Base-by-base conservation (phyloP, 2,329 filamentous ascomycete genomes). In the Colletotrichum sansevieriae region DNA sequence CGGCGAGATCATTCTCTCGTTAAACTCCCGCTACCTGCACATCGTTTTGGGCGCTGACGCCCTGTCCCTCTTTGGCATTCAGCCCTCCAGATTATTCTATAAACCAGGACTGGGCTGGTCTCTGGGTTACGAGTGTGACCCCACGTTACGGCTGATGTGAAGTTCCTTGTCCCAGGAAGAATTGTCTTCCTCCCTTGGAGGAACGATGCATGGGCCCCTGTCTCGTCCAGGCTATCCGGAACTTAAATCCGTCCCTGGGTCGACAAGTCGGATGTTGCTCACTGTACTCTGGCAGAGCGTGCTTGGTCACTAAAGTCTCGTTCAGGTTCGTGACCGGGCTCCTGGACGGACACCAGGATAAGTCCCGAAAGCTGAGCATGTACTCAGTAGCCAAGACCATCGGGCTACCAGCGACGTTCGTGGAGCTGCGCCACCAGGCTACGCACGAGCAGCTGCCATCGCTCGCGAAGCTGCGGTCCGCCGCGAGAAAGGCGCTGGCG, bases 361-460 rank as follows among this genome's bases (percentile, higher is more conserved):
- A 87, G 76, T 86, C 83, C 76, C 86, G 83, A 78, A 93, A 88
- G 82, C 86, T 86, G 82, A 91, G 86, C 79, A 94, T 94, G 92
- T 91, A 92, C 78, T 85, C 87, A 47, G 84, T 91, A 25, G 91
- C 91, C 68, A 90, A 88, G 77, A 88, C 85, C 44, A 88, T 93
- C 65, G 89, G 88, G 0, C 80, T 94, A 65, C 91, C 92, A 0
- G 89, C 91, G 0, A 91, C 91, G 0, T 97, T 97, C 78, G 94
- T 98, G 62, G 94, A 97, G 82, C 84, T 97, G 67, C 88, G 95
- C 52, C 95, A 98, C 78, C 92, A 97, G 80, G 93, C 92, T 49
- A 97, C 94, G 46, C 95, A 98, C 78, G 93, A 97, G 78, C 92
- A 94, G 76, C 83, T 97, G 65, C 95, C 95, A 0, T 90, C 91